Percentiles rank a stretch among this genome's conserved stretches.
These are phyloP conservation scores for Auricularia sp. DNA, from an alignment of 768 basidiomycete species.

Conservation along the genomic window DNA sequence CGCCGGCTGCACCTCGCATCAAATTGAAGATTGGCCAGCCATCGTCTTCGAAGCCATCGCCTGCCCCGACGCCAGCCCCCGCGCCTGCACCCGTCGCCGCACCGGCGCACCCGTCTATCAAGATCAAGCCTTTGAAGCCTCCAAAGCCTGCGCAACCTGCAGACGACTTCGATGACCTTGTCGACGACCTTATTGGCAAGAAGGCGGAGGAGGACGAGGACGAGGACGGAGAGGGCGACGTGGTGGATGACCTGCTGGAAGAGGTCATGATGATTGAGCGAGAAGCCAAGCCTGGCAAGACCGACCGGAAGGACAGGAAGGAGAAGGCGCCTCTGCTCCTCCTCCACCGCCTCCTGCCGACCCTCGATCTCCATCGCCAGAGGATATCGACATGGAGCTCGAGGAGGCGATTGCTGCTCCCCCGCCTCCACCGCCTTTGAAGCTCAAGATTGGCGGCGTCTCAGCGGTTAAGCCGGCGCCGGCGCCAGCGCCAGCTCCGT, in stretches of 20 bases:
- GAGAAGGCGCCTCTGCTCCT: slow-evolving; percentile 29
- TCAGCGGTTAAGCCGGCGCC: slow-evolving; percentile 13
- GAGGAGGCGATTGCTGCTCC: slow-evolving; percentile 3
- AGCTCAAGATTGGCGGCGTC: background rate
- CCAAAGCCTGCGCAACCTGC: slow-evolving; percentile 42
- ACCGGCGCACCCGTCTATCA: slow-evolving; percentile 46
- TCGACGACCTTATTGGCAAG: slow-evolving; percentile 71
- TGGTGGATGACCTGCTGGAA: slow-evolving; percentile 30
- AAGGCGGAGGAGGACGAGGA: slow-evolving; percentile 39
- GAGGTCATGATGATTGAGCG: slow-evolving; percentile 1
- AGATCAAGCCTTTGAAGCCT: slow-evolving; percentile 43
- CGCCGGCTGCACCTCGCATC: slow-evolving; percentile 10
- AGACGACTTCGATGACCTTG: slow-evolving; percentile 71
- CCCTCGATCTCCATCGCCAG: background rate
- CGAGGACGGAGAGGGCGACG: slow-evolving; percentile 10
- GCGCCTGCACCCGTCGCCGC: slow-evolving; percentile 26
- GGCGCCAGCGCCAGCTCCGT: slow-evolving; percentile 30
- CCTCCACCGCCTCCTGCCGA: slow-evolving; percentile 10
- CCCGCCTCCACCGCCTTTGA: background rate
- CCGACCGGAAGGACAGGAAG: slow-evolving; percentile 30
- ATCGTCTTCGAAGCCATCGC: slow-evolving; percentile 10
- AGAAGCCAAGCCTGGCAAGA: slow-evolving; percentile 49
- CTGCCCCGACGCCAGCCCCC: slow-evolving; percentile 12
- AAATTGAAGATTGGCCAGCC: background rate
- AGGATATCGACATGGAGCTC: slow-evolving; percentile 5